A percentile compares a stretch with the other conserved stretches of the same genome.
These are phyloP conservation scores for Amanita exitialis DNA, from an alignment of 768 basidiomycete species.

Conservation along the genomic window DNA sequence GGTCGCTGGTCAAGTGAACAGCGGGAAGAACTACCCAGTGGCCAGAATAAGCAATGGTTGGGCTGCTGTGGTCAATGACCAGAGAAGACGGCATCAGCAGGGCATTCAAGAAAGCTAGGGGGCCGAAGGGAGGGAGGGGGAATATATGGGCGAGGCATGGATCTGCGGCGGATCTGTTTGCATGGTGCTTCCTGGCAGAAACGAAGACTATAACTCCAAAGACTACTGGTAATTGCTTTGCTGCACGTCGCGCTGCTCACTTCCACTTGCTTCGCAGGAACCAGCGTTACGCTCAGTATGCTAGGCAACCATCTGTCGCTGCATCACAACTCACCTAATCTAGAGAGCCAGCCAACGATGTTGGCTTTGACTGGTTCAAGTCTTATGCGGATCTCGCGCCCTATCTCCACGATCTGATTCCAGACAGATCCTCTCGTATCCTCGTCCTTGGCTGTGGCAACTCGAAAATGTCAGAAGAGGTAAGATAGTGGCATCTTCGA, in stretches of 20 bases:
- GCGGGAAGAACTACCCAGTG: background rate
- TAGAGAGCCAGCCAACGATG: constrained; percentile 45
- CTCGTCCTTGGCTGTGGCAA: constrained; percentile 84
- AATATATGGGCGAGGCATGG: background rate
- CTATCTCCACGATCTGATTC: constrained; percentile 51
- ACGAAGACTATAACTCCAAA: constrained; percentile 59
- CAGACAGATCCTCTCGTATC: constrained; percentile 48
- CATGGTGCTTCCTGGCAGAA: constrained; percentile 40
- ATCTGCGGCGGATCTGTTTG: constrained; percentile 3
- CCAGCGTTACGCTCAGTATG: constrained; percentile 57
- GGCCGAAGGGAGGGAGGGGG: background rate
- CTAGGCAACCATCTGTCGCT: background rate
- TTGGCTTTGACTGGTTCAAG: constrained; percentile 82
- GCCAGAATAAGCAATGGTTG: background rate
- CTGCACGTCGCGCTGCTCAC: background rate
- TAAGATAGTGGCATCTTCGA: constrained; percentile 18
- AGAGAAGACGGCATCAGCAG: constrained; percentile 1
- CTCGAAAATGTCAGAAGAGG: constrained; percentile 71
- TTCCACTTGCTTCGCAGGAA: constrained; percentile 36
- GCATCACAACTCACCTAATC: background rate
- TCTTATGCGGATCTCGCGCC: constrained; percentile 64
- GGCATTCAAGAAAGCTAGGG: background rate
- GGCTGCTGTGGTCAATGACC: background rate
- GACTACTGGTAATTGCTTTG: constrained; percentile 51
- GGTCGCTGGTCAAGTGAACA: constrained; percentile 8